Base-by-base conservation (phyloP, 257 asterid genomes). In the Scutellaria minor region DNA sequence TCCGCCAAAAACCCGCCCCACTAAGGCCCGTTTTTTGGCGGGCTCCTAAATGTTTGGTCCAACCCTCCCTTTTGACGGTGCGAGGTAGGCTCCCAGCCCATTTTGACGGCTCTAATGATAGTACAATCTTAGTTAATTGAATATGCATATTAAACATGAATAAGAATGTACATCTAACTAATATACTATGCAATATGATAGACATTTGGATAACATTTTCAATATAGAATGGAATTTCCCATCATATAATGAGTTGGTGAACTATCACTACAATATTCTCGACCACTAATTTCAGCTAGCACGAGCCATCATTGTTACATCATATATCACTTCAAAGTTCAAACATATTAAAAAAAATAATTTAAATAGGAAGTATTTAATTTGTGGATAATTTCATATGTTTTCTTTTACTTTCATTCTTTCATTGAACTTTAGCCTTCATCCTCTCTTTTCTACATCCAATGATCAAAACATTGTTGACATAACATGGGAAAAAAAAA, bases 301-400 rank as follows among this genome's bases (percentile, higher is more conserved):
- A 81, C 82, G 82, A 69, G 77, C 70, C 72, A 82, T 76, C 63
- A 82, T 78, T 63, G 62, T n/a, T 47, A 59, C 72, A 76, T 75
- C 45, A 58, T 59, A 35, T 59, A 22, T 59, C 31, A 11, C 35
- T 61, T 41, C 7, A 18, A 51, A 62, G 39, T 61, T 41, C 7
- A 18, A 51, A 62, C 52, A 62, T 41, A 10, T 60, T 6, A 4
- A 57, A 27, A 7, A 2, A 7, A 44, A 66, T 9, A 37, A 10
- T 13, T 31, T 31, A 31, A 31, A 31, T 31, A 31, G 37, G 37
- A 4, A 2, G 37, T 2, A 31, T 31, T 31, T 31, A 31, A 31
- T 31, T 46, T 6, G 35, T 14, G 72, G 62, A 40, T 48, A 14
- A 24, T 67, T 48, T 83, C 81, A 67, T 75, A 64, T 78, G 82